Percentiles rank a stretch among this genome's conserved stretches.
Evolutionary conservation across 257 asterid genomes (phyloP).

Genomic region (Jasminum sambac): DNA sequence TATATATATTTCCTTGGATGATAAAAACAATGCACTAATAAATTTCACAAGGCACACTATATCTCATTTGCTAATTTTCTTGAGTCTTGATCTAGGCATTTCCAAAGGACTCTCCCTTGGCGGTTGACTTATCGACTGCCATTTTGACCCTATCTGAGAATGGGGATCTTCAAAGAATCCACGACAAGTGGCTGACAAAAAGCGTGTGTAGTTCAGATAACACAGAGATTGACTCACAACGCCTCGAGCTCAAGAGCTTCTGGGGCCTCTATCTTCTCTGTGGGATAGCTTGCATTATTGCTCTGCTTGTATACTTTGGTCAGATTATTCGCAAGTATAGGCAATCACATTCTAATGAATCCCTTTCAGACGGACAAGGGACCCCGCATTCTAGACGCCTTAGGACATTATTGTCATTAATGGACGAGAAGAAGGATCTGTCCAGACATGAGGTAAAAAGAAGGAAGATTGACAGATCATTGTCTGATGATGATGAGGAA

Average conservation of each 20-base stretch:
- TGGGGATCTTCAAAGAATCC: constrained; percentile 92
- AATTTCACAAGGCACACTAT: not conserved
- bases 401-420: constrained; percentile 32
- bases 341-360: constrained; percentile 16
- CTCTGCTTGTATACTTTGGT: constrained; percentile 58
- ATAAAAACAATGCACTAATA: not conserved
- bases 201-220: constrained; percentile 52
- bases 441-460: constrained; percentile 33
- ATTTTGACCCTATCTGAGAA: constrained; percentile 77
- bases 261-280: constrained; percentile 74
- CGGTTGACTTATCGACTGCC: constrained; percentile 61
- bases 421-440: constrained; percentile 39
- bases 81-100: constrained; percentile 43
- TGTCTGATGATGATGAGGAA: constrained; percentile 21
- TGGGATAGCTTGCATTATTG: constrained; percentile 69
- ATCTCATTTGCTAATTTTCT: not conserved
- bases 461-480: constrained; percentile 39
- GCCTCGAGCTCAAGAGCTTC: constrained; percentile 69
- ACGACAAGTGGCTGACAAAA: constrained; percentile 87
- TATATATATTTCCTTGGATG: not conserved
- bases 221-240: constrained; percentile 54
- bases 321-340: constrained; percentile 41
- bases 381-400: constrained; percentile 32
- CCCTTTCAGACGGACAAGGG: constrained; percentile 22
- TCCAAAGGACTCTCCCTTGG: constrained; percentile 64